These are phyloP conservation scores for Trametes sanguinea DNA, from an alignment of 768 basidiomycete species.

Conservation along the genomic window DNA sequence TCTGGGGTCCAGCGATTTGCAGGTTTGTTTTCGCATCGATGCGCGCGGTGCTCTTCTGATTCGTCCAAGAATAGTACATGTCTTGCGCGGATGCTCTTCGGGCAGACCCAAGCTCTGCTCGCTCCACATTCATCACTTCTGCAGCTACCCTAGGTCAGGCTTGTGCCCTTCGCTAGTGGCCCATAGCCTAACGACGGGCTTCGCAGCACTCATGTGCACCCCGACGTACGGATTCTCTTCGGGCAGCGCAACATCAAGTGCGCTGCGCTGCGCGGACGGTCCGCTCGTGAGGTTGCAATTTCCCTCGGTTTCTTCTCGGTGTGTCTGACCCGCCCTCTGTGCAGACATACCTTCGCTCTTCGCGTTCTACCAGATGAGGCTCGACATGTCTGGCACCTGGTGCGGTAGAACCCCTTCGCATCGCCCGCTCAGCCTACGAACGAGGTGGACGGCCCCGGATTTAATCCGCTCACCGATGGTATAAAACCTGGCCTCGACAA, in stretches of 20 bases:
- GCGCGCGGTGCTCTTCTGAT: constrained; percentile 1
- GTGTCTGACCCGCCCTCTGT: background rate
- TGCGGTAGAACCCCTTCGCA: constrained; percentile 2
- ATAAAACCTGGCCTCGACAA: constrained; percentile 1
- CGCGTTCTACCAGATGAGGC: background rate
- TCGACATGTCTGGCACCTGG: background rate
- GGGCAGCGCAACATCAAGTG: background rate
- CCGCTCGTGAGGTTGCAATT: background rate
- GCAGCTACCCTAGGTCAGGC: background rate
- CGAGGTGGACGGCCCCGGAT: constrained; percentile 1
- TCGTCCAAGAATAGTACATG: background rate
- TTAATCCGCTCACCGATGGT: constrained; percentile 8
- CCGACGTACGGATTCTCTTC: constrained; percentile 13
- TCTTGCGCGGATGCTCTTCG: constrained; percentile 11
- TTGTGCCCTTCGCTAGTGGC: background rate
- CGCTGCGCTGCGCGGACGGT: background rate
- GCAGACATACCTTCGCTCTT: background rate
- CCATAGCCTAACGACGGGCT: background rate
- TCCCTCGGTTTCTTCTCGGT: constrained; percentile 15
- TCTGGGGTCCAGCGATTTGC: background rate
- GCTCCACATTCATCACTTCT: constrained; percentile 16
- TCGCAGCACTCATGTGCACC: constrained; percentile 11
- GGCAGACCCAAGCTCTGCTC: background rate
- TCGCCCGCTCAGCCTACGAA: background rate
- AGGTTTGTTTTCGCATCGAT: background rate